Conservation (phyloP, 83 land plant genomes). For the Picea abies region DNA sequence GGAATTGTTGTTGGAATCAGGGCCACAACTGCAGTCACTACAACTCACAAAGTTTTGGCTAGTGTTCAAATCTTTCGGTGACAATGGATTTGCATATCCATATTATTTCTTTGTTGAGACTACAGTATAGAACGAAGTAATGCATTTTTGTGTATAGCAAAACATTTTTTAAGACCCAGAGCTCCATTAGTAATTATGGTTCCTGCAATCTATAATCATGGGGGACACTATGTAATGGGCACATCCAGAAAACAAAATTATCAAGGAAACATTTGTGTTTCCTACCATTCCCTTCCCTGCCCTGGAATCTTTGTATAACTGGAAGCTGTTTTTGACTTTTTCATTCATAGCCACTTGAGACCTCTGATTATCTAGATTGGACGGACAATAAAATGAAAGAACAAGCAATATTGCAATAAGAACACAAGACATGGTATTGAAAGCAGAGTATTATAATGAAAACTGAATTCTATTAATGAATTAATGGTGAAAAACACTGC, state of each 20-base stretch:
- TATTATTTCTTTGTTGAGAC: conserved; percentile 53
- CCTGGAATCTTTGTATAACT: no score
- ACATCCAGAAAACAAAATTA: conserved; percentile 60
- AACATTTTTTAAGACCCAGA: background rate
- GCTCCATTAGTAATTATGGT: background rate
- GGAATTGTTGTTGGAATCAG: conserved; percentile 61
- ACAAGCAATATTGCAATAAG: no score
- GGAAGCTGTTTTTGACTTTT: no score
- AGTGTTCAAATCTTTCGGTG: conserved; percentile 65
- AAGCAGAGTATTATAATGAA: no score
- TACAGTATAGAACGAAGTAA: background rate
- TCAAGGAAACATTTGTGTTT: conserved; percentile 62
- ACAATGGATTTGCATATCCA: conserved; percentile 84
- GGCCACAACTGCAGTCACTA: conserved; percentile 5
- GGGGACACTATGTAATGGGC: conserved; percentile 68
- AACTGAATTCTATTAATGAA: no score
- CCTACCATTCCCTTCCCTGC: background rate
- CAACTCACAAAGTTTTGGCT: conserved; percentile 51
- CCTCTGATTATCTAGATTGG: no score
- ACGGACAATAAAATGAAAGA: no score
- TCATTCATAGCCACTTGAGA: no score
- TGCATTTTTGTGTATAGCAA: background rate
- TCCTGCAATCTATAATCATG: background rate
- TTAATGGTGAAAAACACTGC: no score
- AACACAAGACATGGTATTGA: no score